Evolutionary conservation across 2,329 filamentous ascomycete species (phyloP).

Genomic region (Fusarium sp.): DNA sequence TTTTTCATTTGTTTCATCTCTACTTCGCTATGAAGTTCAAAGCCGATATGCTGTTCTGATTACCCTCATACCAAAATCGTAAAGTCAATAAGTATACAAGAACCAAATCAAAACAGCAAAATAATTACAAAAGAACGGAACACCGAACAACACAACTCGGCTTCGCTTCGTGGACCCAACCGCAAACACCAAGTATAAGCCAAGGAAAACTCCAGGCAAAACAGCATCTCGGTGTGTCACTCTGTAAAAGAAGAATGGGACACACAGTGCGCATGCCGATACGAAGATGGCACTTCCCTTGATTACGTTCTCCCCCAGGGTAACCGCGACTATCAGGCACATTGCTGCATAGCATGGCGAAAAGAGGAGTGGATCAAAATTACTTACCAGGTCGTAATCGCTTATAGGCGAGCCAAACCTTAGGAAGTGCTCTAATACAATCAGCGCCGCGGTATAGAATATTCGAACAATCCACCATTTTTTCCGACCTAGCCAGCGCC

Average conservation of each 20-base stretch:
- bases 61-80: no score
- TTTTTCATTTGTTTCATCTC: no score
- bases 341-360: background rate
- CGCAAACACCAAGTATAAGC: fast-evolving
- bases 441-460: fast-evolving
- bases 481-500: background rate
- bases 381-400: background rate
- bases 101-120: fast-evolving
- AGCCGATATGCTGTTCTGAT: no score
- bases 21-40: no score
- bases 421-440: background rate
- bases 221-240: fast-evolving
- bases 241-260: background rate
- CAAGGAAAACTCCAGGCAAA: background rate
- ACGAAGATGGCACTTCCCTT: background rate
- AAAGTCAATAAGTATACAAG: background rate
- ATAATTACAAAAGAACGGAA: background rate
- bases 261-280: background rate
- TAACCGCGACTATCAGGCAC: background rate
- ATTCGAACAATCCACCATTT: background rate
- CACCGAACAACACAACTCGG: background rate
- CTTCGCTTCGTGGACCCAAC: background rate
- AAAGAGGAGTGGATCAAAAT: background rate
- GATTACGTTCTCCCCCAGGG: fast-evolving
- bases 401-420: background rate